phyloP scores from a whole-genome alignment of 805 yeast species.

The Candida sonorensis region DNA sequence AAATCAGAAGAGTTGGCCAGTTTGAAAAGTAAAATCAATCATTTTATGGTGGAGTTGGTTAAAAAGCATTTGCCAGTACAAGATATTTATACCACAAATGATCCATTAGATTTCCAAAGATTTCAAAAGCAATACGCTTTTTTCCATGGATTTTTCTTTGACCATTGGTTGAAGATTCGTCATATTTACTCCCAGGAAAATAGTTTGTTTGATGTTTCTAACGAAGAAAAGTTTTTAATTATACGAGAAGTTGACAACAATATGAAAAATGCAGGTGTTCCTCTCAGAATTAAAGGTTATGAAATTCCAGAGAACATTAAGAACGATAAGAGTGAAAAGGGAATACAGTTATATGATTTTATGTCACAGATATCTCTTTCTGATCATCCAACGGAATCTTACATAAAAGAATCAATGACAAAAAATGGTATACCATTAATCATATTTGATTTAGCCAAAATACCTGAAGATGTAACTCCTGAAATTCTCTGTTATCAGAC shows the following conservation, averaged over 20 bases:
- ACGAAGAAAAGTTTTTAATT: constrained; percentile 16
- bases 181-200: constrained; percentile 14
- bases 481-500: constrained; percentile 53
- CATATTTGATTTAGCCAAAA: constrained; percentile 41
- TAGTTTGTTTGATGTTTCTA: constrained; percentile 5
- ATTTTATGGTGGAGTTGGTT: constrained; percentile 32
- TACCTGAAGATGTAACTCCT: constrained; percentile 31
- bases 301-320: constrained; percentile 50
- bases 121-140: constrained; percentile 27
- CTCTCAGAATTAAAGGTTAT: constrained; percentile 46
- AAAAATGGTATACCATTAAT: constrained; percentile 69
- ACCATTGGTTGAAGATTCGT: constrained; percentile 34
- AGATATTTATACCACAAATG: too few species aligned
- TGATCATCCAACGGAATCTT: constrained; percentile 37
- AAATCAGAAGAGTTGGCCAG: constrained; percentile 34
- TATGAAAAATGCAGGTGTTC: constrained; percentile 50
- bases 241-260: constrained; percentile 40
- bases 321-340: constrained; percentile 38
- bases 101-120: constrained; percentile 15
- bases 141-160: constrained; percentile 44
- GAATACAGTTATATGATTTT: constrained; percentile 57
- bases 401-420: constrained; percentile 59
- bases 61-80: too few species aligned
- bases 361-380: constrained; percentile 60
- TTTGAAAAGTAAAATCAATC: constrained; percentile 32